Evolutionary conservation across 225 moss, liverwort and hornwort genomes (phyloP).

Genomic region (Takakia lepidozioides): DNA sequence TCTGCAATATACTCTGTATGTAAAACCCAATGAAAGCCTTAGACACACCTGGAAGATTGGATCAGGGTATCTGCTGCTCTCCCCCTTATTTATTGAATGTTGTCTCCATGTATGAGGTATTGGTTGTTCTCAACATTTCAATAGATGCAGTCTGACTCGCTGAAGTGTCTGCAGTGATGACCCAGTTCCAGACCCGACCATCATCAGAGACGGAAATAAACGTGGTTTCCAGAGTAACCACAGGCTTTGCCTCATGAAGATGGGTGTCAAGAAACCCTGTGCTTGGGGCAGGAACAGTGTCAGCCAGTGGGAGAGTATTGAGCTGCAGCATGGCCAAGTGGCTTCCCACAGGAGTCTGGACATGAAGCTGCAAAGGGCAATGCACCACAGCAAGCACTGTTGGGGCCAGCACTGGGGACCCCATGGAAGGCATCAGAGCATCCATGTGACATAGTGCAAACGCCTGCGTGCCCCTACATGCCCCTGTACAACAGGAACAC

Average conservation of each 20-base stretch:
- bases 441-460: slow-evolving; percentile 70
- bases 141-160: too few species aligned
- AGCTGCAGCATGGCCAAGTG: slow-evolving; percentile 48
- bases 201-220: slow-evolving; percentile 84
- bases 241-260: slow-evolving; percentile 13
- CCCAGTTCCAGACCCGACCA: slow-evolving; percentile 95
- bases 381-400: slow-evolving; percentile 79
- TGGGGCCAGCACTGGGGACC: slow-evolving; percentile 83
- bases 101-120: too few species aligned
- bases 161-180: slow-evolving; percentile 46
- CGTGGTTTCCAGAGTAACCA: slow-evolving; percentile 39
- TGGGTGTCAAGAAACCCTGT: slow-evolving; percentile 13
- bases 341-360: slow-evolving; percentile 31
- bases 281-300: slow-evolving; percentile 34
- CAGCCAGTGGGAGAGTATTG: slow-evolving; percentile 36
- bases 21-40: too few species aligned
- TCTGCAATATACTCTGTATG: too few species aligned
- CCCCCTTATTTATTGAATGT: too few species aligned
- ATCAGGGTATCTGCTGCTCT: too few species aligned
- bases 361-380: slow-evolving; percentile 86
- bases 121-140: too few species aligned
- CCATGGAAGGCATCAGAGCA: slow-evolving; percentile 72
- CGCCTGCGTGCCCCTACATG: slow-evolving; percentile 80
- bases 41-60: too few species aligned
- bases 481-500: slow-evolving; percentile 1